Percentiles rank a stretch among this genome's conserved stretches.
These are phyloP conservation scores for Heliosperma pusillum DNA, from an alignment of 148 eudicot species.

Conservation along the genomic window DNA sequence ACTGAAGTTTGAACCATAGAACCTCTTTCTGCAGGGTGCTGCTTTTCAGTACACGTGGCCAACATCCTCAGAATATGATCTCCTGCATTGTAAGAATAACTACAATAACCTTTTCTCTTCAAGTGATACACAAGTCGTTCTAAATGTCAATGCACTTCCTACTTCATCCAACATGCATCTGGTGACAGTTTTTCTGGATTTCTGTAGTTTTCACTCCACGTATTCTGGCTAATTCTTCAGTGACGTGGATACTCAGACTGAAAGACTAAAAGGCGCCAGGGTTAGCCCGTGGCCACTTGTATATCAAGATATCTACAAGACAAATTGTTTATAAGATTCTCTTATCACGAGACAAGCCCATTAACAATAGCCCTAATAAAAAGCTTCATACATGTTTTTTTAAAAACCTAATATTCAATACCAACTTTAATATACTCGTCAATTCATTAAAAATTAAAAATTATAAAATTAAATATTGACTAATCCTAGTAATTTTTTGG, in stretches of 20 bases:
- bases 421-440: too few relatives aligned
- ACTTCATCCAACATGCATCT: not conserved
- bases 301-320: too few relatives aligned
- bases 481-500: too few relatives aligned
- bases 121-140: not conserved
- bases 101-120: not conserved
- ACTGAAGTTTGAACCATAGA: conserved; percentile 11
- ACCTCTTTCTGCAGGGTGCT: not conserved
- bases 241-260: not conserved
- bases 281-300: not conserved
- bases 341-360: not conserved
- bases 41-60: conserved; percentile 2
- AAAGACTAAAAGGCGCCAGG: not conserved
- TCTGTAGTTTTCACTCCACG: not conserved
- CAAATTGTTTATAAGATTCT: not conserved
- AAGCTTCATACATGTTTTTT: too few relatives aligned
- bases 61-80: not conserved
- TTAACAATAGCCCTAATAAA: not conserved
- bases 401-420: not conserved
- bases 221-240: conserved; percentile 3
- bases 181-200: not conserved
- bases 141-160: not conserved
- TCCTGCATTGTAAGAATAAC: not conserved
- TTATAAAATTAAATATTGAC: too few relatives aligned
- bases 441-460: too few relatives aligned